These are phyloP conservation scores for Teratosphaeria destructans DNA, from an alignment of 2,329 filamentous ascomycete species.

Conservation along the genomic window DNA sequence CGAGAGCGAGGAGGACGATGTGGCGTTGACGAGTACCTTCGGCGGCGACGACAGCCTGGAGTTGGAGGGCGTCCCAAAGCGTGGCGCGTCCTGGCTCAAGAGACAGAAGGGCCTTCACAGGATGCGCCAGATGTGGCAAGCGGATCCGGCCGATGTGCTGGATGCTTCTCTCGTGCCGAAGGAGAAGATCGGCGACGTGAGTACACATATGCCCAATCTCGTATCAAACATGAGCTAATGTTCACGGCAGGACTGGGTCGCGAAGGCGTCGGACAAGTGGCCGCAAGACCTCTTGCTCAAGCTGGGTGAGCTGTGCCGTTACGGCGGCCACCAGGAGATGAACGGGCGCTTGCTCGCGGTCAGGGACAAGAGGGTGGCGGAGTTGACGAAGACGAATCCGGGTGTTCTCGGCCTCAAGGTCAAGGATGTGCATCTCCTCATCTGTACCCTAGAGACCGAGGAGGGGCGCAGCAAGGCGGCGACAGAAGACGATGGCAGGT, in stretches of 20 bases:
- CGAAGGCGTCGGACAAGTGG: neutral
- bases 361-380: neutral
- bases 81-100: neutral
- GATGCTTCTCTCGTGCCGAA: neutral
- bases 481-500: neutral
- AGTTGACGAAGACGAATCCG: neutral
- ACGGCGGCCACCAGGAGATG: neutral
- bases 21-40: neutral
- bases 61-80: neutral
- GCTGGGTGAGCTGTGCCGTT: neutral
- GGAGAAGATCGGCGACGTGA: neutral
- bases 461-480: neutral
- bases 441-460: neutral
- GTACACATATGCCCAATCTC: neutral
- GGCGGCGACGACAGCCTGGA: neutral
- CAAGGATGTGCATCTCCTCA: neutral
- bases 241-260: neutral
- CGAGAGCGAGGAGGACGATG: neutral
- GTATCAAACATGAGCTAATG: too few species aligned
- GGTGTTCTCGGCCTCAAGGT: neutral
- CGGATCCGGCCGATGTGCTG: neutral
- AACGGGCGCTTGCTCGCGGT: neutral
- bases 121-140: neutral
- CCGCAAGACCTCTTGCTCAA: neutral
- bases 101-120: neutral